Evolutionary conservation across 768 basidiomycete genomes (phyloP).

Genomic region (Dioszegia aurantiaca): DNA sequence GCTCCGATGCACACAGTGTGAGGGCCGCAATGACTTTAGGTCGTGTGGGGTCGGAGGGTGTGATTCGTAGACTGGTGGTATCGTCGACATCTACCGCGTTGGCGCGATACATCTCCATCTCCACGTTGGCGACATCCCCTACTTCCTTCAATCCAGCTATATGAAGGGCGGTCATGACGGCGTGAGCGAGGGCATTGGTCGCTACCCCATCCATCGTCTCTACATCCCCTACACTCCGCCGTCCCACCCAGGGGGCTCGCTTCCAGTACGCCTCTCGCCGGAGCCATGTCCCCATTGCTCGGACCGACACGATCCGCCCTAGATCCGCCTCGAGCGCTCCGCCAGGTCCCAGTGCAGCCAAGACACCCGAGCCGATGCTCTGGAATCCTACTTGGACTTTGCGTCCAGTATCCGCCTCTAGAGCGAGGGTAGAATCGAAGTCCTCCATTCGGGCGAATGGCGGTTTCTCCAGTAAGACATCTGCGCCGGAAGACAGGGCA

Average conservation of each 20-base stretch:
- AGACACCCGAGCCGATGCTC: slow-evolving; percentile 14
- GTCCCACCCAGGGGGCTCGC: slow-evolving; percentile 16
- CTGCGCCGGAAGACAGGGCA: slow-evolving; percentile 9
- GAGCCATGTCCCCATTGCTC: slow-evolving; percentile 17
- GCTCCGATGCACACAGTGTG: slow-evolving; percentile 16
- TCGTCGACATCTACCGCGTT: slow-evolving; percentile 18
- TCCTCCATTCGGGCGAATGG: slow-evolving; percentile 14
- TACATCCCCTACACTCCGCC: slow-evolving; percentile 11
- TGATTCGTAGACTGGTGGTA: slow-evolving; percentile 12
- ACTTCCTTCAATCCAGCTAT: slow-evolving; percentile 8
- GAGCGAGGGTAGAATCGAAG: slow-evolving; percentile 7
- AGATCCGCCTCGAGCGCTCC: neutral
- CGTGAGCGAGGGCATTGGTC: slow-evolving; percentile 19
- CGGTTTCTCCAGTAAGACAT: slow-evolving; percentile 18
- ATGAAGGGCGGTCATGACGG: slow-evolving; percentile 15
- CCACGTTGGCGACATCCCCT: slow-evolving; percentile 9
- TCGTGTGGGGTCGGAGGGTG: neutral
- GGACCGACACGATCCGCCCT: slow-evolving; percentile 10
- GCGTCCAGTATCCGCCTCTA: slow-evolving; percentile 12
- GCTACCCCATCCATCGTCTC: slow-evolving; percentile 18
- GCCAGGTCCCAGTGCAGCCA: neutral
- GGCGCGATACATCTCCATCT: slow-evolving; percentile 16
- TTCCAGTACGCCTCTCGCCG: slow-evolving; percentile 16
- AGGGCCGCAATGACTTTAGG: neutral
- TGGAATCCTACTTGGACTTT: slow-evolving; percentile 17